A percentile compares a stretch with the other conserved stretches of the same genome.
Conservation (phyloP, 2,329 filamentous ascomycete genomes). For the Diaporthe sp. region DNA sequence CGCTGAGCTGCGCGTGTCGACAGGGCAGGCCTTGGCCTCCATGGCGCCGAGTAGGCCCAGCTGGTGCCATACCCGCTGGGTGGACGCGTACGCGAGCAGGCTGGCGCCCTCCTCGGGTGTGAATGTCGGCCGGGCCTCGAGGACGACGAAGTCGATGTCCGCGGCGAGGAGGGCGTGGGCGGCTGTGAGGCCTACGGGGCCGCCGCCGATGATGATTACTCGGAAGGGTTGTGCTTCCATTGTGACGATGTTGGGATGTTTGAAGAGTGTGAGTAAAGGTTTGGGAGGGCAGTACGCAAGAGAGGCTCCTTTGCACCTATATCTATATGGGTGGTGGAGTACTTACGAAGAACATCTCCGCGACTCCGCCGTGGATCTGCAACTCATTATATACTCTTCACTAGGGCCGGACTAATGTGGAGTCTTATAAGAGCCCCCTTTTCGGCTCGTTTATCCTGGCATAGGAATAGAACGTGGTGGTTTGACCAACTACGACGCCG, state of each 20-base stretch:
- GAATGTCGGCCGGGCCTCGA: constrained; percentile 46
- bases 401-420: constrained; percentile 5
- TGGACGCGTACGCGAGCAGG: constrained; percentile 20
- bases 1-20: constrained; percentile 8
- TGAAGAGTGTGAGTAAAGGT: not conserved
- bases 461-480: not conserved
- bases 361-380: constrained; percentile 3
- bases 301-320: not conserved
- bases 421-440: constrained; percentile 2
- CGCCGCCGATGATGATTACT: constrained; percentile 48
- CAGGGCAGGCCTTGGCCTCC: not conserved
- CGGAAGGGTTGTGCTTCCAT: constrained; percentile 26
- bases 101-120: constrained; percentile 27
- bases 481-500: no score
- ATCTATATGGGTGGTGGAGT: not conserved
- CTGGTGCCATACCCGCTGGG: constrained; percentile 27
- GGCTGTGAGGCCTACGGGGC: constrained; percentile 46
- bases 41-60: constrained; percentile 7
- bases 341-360: not conserved
- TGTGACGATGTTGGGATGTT: not conserved
- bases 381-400: not conserved
- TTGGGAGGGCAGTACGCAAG: not conserved
- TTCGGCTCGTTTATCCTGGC: not conserved
- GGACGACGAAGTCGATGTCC: constrained; percentile 53
- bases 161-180: constrained; percentile 47